These are phyloP conservation scores for Ogataea pini DNA, from an alignment of 805 yeast species.

Conservation along the genomic window DNA sequence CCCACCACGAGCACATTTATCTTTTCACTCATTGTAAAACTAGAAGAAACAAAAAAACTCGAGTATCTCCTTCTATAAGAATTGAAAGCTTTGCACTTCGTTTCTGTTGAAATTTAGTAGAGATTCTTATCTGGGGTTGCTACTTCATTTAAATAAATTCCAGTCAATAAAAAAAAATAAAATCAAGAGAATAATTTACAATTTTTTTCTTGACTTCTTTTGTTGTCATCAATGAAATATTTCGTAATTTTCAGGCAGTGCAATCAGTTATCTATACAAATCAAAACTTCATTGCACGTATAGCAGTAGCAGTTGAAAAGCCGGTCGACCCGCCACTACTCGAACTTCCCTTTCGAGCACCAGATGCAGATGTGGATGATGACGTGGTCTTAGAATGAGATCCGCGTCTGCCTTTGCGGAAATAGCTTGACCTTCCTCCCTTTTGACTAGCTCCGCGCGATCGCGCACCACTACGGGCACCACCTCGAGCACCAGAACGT, in stretches of 20 bases:
- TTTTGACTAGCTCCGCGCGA: conserved; percentile 17
- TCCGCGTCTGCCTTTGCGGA: conserved; percentile 9
- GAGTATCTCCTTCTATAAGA: too few species aligned
- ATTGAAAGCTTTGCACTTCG: neutral
- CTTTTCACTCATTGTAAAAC: conserved; percentile 18
- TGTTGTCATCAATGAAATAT: too few species aligned
- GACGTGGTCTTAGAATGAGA: neutral
- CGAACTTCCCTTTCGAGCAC: neutral
- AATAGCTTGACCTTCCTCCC: conserved; percentile 14
- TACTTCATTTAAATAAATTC: neutral
- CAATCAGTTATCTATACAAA: neutral
- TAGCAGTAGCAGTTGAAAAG: conserved; percentile 6
- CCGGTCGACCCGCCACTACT: conserved; percentile 1
- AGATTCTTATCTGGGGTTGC: neutral
- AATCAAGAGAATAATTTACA: conserved; percentile 4
- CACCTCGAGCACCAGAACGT: neutral
- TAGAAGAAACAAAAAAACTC: neutral
- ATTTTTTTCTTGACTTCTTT: neutral
- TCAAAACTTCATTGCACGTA: conserved; percentile 24
- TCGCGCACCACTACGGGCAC: neutral
- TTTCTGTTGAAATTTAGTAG: neutral
- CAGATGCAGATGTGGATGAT: neutral
- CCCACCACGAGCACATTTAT: conserved; percentile 81
- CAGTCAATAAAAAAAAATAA: conserved; percentile 3
- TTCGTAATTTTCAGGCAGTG: neutral